Percentiles rank a stretch among this genome's conserved stretches.
These are phyloP conservation scores for Fraxinus platypoda DNA, from an alignment of 305 asterid species.

Conservation along the genomic window DNA sequence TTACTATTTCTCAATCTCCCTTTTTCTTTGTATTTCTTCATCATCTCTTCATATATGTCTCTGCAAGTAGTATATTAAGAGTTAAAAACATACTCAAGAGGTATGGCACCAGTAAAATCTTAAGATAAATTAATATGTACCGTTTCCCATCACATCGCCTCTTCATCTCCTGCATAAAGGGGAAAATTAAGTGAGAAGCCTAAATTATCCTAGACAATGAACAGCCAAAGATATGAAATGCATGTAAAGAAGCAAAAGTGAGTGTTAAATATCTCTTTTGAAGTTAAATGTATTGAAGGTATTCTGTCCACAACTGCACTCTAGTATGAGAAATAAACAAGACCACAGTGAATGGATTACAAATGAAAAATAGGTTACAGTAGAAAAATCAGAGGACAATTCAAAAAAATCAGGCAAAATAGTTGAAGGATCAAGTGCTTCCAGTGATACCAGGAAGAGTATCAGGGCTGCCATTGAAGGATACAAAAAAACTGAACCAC, in stretches of 20 bases:
- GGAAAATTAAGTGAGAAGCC: slow-evolving; percentile 13
- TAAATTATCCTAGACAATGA: background rate
- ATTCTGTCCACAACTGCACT: background rate
- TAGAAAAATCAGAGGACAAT: background rate
- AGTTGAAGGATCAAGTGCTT: background rate
- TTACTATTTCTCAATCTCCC: slow-evolving; percentile 63
- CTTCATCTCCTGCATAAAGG: slow-evolving; percentile 79
- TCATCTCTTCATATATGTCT: slow-evolving; percentile 61
- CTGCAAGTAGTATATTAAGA: slow-evolving; percentile 41
- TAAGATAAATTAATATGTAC: slow-evolving; percentile 30
- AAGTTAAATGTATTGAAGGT: background rate
- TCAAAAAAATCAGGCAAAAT: background rate
- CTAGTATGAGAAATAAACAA: slow-evolving; percentile 10
- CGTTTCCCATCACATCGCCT: slow-evolving; percentile 80
- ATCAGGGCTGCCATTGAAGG: background rate
- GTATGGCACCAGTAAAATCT: background rate
- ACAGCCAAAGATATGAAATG: slow-evolving; percentile 20
- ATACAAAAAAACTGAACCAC: too few species aligned
- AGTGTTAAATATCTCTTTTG: background rate
- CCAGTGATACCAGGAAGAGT: background rate
- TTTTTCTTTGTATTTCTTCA: slow-evolving; percentile 67
- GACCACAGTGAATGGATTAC: background rate
- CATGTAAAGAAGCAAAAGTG: slow-evolving; percentile 12
- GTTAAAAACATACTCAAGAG: slow-evolving; percentile 24
- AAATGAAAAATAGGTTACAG: background rate